Conservation (phyloP, 352 stramenopile species). For the Phytophthora ramorum region DNA sequence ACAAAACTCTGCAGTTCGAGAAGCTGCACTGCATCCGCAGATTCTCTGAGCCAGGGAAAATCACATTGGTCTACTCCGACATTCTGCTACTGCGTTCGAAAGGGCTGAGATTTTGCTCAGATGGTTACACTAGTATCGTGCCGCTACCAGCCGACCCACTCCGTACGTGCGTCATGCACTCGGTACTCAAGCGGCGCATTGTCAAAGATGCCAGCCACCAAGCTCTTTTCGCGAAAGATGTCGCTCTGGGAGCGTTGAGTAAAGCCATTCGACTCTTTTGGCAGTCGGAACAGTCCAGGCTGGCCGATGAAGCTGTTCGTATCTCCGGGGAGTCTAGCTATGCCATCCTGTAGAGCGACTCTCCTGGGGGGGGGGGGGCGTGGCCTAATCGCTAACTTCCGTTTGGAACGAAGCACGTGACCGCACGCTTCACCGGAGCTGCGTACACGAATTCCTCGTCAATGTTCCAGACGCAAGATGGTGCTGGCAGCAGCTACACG, state of each 20-base stretch:
- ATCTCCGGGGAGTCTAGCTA: neutral
- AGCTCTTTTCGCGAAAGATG: neutral
- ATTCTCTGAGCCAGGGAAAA: neutral
- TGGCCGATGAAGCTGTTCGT: neutral
- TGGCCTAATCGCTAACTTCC: too few relatives aligned
- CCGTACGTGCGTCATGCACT: neutral
- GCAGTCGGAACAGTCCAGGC: neutral
- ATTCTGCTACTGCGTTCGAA: neutral
- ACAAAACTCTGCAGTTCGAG: neutral
- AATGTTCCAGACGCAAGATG: conserved; percentile 77
- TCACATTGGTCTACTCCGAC: neutral
- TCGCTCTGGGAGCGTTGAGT: neutral
- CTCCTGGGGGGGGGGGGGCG: too few relatives aligned
- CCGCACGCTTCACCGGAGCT: too few relatives aligned
- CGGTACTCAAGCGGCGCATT: neutral
- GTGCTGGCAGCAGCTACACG: conserved; percentile 88
- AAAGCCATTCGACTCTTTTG: neutral
- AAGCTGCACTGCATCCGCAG: neutral
- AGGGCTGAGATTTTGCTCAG: neutral
- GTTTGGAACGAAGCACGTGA: too few relatives aligned
- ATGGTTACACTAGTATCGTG: neutral
- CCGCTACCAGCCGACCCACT: neutral
- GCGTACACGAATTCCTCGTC: too few relatives aligned
- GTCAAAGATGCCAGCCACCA: neutral
- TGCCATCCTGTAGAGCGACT: neutral